Conservation (phyloP, 257 asterid genomes). For the Capsicum baccatum region DNA sequence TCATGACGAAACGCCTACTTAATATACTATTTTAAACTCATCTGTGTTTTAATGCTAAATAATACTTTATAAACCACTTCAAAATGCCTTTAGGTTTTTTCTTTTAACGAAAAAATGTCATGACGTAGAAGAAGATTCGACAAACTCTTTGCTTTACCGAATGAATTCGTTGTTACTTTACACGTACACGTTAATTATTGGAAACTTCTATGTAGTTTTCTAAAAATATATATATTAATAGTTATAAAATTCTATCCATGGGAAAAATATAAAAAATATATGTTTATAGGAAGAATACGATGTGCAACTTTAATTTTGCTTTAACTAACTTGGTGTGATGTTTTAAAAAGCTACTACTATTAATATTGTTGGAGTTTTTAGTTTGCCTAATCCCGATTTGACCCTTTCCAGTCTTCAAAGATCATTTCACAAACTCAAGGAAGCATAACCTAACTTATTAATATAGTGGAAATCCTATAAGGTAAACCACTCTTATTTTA, state of each 20-base stretch:
- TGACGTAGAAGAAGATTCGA: not conserved
- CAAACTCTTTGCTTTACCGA: not conserved
- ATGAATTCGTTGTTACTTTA: not conserved
- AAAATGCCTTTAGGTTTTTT: not conserved
- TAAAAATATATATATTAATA: not conserved
- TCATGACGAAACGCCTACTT: too few relatives aligned
- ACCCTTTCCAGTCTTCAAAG: constrained; percentile 65
- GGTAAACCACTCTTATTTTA: constrained; percentile 28
- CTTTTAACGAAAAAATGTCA: not conserved
- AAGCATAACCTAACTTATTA: constrained; percentile 32
- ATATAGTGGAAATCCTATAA: constrained; percentile 39
- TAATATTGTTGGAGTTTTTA: constrained; percentile 29
- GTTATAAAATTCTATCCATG: not conserved
- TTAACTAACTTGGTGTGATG: constrained; percentile 59
- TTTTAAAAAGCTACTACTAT: constrained; percentile 9
- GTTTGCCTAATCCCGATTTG: constrained; percentile 41
- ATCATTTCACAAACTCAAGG: constrained; percentile 8
- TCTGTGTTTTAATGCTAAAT: not conserved
- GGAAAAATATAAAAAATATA: not conserved
- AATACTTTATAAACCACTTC: not conserved
- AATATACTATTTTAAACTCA: not conserved
- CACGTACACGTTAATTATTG: not conserved
- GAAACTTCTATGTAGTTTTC: not conserved
- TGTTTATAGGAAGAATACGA: not conserved
- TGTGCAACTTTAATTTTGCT: constrained; percentile 33